phyloP scores from a whole-genome alignment of 306 rosid genomes.

The Cicer yamashitae region DNA sequence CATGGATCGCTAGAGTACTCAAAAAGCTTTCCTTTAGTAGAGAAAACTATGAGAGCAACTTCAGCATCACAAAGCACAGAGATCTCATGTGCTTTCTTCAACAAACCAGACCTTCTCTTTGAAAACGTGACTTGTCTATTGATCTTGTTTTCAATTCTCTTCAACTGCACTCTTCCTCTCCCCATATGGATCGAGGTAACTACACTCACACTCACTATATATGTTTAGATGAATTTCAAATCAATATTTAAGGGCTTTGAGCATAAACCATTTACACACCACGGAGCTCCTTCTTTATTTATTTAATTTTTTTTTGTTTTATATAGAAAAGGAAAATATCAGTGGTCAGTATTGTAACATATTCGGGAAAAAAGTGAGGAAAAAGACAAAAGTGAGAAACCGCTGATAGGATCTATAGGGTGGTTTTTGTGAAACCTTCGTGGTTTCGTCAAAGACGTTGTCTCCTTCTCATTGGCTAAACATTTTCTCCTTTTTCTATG shows the following conservation, averaged over 20 bases:
- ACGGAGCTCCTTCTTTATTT: too few species aligned
- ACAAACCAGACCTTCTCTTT: slow-evolving; percentile 79
- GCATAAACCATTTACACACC: too few species aligned
- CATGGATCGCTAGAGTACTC: slow-evolving; percentile 77
- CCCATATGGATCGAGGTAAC: slow-evolving; percentile 53
- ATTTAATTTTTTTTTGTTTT: too few species aligned
- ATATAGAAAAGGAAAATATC: slow-evolving; percentile 8
- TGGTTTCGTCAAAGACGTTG: slow-evolving; percentile 67
- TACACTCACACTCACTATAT: not conserved
- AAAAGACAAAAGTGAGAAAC: slow-evolving; percentile 1
- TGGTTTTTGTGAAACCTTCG: slow-evolving; percentile 54
- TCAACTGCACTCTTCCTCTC: slow-evolving; percentile 87
- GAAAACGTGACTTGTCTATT: slow-evolving; percentile 93
- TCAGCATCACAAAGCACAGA: slow-evolving; percentile 94
- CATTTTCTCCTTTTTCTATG: slow-evolving; percentile 11
- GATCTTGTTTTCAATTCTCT: slow-evolving; percentile 94
- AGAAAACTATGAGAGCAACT: slow-evolving; percentile 83
- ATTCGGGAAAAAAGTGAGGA: not conserved
- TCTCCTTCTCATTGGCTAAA: slow-evolving; percentile 57
- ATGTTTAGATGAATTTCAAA: too few species aligned
- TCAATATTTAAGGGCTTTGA: too few species aligned
- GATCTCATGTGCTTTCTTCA: slow-evolving; percentile 91
- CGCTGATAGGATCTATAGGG: not conserved
- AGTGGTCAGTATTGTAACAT: slow-evolving; percentile 25
- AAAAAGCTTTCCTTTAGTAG: slow-evolving; percentile 83